phyloP scores from a whole-genome alignment of 2,329 filamentous ascomycete species.

The Fonsecaea erecta region DNA sequence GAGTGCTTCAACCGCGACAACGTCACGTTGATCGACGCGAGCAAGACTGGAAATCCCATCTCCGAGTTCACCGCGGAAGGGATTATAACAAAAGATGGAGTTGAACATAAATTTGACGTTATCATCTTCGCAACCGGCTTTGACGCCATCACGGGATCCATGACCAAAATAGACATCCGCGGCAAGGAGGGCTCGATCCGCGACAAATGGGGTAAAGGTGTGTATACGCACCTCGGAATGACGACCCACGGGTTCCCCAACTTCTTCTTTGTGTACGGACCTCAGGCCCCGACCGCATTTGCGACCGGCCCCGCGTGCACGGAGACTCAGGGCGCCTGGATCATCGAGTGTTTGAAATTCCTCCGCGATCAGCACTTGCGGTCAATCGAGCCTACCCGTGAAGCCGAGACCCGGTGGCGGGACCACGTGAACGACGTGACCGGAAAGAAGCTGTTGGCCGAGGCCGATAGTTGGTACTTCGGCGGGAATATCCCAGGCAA shows the following conservation, averaged over 20 bases:
- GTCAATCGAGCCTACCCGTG: slow-evolving; percentile 14
- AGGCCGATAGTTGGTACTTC: slow-evolving; percentile 52
- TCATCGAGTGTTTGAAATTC: slow-evolving; percentile 15
- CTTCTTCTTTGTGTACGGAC: slow-evolving; percentile 59
- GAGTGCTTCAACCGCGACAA: slow-evolving; percentile 52
- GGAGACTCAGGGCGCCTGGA: slow-evolving; percentile 62
- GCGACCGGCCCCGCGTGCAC: slow-evolving; percentile 55
- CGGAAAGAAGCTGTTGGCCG: background rate
- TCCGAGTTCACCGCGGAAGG: slow-evolving; percentile 40
- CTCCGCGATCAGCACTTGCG: slow-evolving; percentile 1
- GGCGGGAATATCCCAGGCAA: slow-evolving; percentile 62
- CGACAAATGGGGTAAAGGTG: slow-evolving; percentile 44
- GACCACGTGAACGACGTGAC: slow-evolving; percentile 6
- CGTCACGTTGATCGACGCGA: slow-evolving; percentile 46
- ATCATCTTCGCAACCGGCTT: slow-evolving; percentile 51
- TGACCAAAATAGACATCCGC: slow-evolving; percentile 48
- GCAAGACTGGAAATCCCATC: slow-evolving; percentile 1
- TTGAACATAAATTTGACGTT: slow-evolving; percentile 46
- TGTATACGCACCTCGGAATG: slow-evolving; percentile 48
- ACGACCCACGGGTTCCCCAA: slow-evolving; percentile 52
- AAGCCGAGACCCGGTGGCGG: slow-evolving; percentile 19
- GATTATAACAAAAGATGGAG: slow-evolving; percentile 48
- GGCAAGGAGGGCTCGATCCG: slow-evolving; percentile 42
- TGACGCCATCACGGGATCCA: slow-evolving; percentile 48
- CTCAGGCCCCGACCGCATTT: slow-evolving; percentile 57